These are phyloP conservation scores for Tolypocladium sp. DNA, from an alignment of 2,329 filamentous ascomycete species.

Conservation along the genomic window DNA sequence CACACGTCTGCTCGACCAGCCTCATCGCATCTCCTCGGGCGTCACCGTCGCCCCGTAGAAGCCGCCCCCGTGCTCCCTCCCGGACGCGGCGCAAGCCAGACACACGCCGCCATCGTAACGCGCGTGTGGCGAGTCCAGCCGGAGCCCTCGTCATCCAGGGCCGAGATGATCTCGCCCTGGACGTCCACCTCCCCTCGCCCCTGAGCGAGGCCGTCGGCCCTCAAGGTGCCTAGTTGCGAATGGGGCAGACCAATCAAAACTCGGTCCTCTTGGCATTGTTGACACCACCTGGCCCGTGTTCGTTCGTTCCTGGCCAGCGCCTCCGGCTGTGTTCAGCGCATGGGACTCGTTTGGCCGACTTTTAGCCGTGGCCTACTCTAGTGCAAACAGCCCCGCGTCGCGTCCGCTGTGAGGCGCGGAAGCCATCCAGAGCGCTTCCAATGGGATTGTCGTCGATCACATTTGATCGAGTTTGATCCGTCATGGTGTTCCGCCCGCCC, in stretches of 20 bases:
- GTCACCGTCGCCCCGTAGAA: slow-evolving; percentile 47
- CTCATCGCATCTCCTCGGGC: slow-evolving; percentile 39
- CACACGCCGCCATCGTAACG: slow-evolving; percentile 51
- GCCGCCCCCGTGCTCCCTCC: slow-evolving; percentile 32
- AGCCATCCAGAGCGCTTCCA: too few species aligned
- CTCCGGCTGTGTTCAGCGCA: too few species aligned
- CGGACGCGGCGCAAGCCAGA: slow-evolving; percentile 42
- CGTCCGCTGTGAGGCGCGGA: too few species aligned
- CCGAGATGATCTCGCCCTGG: slow-evolving; percentile 41
- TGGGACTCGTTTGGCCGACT: too few species aligned
- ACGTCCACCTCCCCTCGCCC: slow-evolving; percentile 28
- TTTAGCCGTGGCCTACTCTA: too few species aligned
- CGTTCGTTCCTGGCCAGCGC: too few species aligned
- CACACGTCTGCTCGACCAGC: background rate
- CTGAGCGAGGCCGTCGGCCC: slow-evolving; percentile 11
- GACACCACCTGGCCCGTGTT: too few species aligned
- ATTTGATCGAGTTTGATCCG: background rate
- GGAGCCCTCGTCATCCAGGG: slow-evolving; percentile 35
- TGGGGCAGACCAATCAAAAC: too few species aligned
- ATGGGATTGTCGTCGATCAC: too few species aligned
- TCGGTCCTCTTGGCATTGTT: too few species aligned
- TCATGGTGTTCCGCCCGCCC: background rate
- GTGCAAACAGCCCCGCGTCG: too few species aligned
- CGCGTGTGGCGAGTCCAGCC: slow-evolving; percentile 50
- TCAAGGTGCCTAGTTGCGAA: background rate